Conservation (phyloP, 2,329 filamentous ascomycete species). For the Byssothecium circinans region DNA sequence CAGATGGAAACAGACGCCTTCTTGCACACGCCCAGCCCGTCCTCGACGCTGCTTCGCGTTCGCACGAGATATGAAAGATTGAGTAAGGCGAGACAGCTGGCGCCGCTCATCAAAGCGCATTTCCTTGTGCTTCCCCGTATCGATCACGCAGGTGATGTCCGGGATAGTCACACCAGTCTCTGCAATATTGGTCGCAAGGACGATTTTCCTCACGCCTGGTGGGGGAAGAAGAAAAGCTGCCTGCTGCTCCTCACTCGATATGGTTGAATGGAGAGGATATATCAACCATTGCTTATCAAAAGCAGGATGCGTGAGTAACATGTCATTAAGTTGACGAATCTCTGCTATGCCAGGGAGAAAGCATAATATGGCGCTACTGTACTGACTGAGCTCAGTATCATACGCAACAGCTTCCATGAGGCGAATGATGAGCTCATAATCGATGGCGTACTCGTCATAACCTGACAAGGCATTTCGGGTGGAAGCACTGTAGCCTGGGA, state of each 20-base stretch:
- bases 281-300: constrained; percentile 81
- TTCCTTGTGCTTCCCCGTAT: constrained; percentile 94
- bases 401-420: constrained; percentile 76
- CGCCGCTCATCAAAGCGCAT: constrained; percentile 95
- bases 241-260: constrained; percentile 95
- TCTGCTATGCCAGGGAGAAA: constrained; percentile 95
- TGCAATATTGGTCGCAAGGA: constrained; percentile 95
- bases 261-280: constrained; percentile 89
- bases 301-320: constrained; percentile 73
- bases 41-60: constrained; percentile 95
- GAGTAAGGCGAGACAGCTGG: constrained; percentile 86
- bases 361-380: constrained; percentile 88
- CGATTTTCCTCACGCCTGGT: constrained; percentile 82
- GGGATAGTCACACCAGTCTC: constrained; percentile 99
- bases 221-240: constrained; percentile 86
- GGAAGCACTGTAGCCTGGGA: constrained; percentile 72
- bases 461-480: constrained; percentile 74
- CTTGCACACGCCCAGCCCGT: constrained; percentile 91
- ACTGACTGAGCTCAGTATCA: constrained; percentile 65
- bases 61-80: constrained; percentile 92
- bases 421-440: constrained; percentile 82
- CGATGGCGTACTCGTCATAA: constrained; percentile 88
- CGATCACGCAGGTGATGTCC: constrained; percentile 94
- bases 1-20: constrained; percentile 92
- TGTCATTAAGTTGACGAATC: constrained; percentile 84